Evolutionary conservation across 192 early-diverging fungal species (phyloP).

Genomic region (Coemansia biformis): DNA sequence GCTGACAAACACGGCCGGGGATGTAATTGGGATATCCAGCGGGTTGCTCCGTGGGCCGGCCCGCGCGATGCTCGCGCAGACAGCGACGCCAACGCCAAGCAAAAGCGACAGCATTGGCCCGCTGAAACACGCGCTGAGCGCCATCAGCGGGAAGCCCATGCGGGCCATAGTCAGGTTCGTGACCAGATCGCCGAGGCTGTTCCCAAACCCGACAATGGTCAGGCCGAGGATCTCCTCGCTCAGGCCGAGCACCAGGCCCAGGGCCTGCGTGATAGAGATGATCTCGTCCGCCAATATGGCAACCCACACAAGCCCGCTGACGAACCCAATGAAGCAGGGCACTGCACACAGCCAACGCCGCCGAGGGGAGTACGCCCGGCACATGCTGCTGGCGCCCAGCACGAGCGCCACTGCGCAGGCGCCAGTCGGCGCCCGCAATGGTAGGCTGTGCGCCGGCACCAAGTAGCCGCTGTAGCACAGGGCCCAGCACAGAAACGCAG

Average conservation of each 20-base stretch:
- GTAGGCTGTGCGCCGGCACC: neutral
- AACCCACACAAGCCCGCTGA: conserved; percentile 77
- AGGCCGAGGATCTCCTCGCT: conserved; percentile 77
- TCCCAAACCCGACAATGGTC: conserved; percentile 82
- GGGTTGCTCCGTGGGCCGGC: conserved; percentile 35
- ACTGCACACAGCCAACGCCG: conserved; percentile 23
- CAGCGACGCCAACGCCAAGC: conserved; percentile 79
- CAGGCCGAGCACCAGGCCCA: conserved; percentile 71
- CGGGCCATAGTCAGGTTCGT: conserved; percentile 87
- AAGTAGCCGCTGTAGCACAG: conserved; percentile 6
- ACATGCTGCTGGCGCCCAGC: conserved; percentile 15
- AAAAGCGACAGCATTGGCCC: conserved; percentile 86
- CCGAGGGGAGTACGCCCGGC: neutral
- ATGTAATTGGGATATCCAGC: conserved; percentile 55
- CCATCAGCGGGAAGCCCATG: conserved; percentile 92
- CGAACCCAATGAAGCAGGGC: conserved; percentile 66
- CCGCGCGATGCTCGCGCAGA: conserved; percentile 53
- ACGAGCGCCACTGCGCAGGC: conserved; percentile 5
- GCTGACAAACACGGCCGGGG: conserved; percentile 65
- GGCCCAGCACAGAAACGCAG: conserved; percentile 16
- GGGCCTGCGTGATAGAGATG: conserved; percentile 74
- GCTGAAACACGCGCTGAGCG: conserved; percentile 90
- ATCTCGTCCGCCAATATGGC: conserved; percentile 86
- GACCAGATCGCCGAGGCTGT: conserved; percentile 83
- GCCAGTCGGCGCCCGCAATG: neutral